Evolutionary conservation across 495 filamentous ascomycete genomes (phyloP), one percentile per base, ranked within the genome.

Genomic region (Aspergillus steynii): DNA sequence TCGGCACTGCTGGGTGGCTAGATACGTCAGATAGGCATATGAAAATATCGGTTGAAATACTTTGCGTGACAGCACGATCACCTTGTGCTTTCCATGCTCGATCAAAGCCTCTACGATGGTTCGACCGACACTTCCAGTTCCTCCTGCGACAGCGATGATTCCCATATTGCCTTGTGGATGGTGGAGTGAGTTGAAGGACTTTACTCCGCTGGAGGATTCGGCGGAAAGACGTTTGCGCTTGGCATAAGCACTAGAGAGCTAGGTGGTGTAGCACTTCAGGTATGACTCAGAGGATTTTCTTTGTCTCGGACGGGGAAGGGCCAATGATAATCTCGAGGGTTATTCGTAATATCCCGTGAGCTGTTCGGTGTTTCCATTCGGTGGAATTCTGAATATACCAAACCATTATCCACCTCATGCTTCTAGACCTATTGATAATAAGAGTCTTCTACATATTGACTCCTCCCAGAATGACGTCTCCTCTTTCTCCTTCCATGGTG

Each of bases 121-220:
- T 26, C 70, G 72, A 14, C 78, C 78, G 15, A 81, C 47, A 48
- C 66, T 65, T 0, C 74, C 74, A 31, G 76, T 78, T 9, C 78
- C 77, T 20, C 78, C 78, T 31, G 78, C 74, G 51, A 81, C 71
- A 3, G 77, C 77, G 58, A 81, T 60, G 29, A 65, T 60, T 5
- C 67, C 59, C 77, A 80, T 80, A 14, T 9, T 50, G 28, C 9
- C 14, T 42, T 14, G 1, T 42, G 37, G 14, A 12, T 7, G 14
- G 10, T 42, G 10, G 10, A 12, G 37, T 42, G 37, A 15, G 37
- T 14, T 42, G 12, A 14, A 42, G 10, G 14, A 15, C 1, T 10
- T 4, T 5, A 7, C 4, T 37, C 37, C 4, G 14, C 7, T 14
- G 37, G 1, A 42, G 3, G 37, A 42, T 42, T 14, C 37, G 12